Base-by-base conservation (phyloP, 2,329 filamentous ascomycete genomes). In the Xylariaceae sp. region DNA sequence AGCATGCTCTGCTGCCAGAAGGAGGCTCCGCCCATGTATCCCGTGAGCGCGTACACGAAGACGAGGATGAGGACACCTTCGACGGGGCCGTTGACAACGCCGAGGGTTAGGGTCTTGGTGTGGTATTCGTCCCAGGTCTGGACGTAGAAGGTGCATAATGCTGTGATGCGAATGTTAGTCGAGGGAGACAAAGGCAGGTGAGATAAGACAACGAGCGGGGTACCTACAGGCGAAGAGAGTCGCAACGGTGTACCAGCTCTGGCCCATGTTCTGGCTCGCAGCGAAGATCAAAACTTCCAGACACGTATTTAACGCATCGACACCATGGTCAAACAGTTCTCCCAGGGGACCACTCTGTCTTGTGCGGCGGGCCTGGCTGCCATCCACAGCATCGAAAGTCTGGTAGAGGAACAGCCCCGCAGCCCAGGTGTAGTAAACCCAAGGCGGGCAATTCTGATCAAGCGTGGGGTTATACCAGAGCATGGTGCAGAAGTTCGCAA, bases 101-200 rank as follows among this genome's bases (percentile, higher is more conserved):
- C 94, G 6, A 99, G 81, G 1, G 90, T 96, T 42, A 99, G 81
- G 3, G 91, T 94, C 70, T 96, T 91, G 45, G 94, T 99, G 73
- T 97, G 92, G 72, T 97, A 99, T 69, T 97, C 94, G 66, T 99
- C 94, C 94, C 94, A 99, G 32, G 94, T 97, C 69, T 97, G 94
- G 39, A 97, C 87, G 69, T 97, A 97, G 71, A 99, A 99, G n/a
- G 94, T 96, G 62, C 95, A 76, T 51, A 92, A 82, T 6, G 88
- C 86, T 90, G 53, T 43, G n/a, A 14, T 18, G 58, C 49, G 57
- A 56, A 52, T 27, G 55, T 52, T 41, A 42, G 44, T 31, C 10
- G 14, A 15, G 32, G 14, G 15, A 39, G 35, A 32, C 14, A 15
- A 27, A 45, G 12, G 33, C 14, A 27, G 31, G 14, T 15, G 12